Conservation (phyloP, 805 yeast genomes). For the Suhomyces faveliae region DNA sequence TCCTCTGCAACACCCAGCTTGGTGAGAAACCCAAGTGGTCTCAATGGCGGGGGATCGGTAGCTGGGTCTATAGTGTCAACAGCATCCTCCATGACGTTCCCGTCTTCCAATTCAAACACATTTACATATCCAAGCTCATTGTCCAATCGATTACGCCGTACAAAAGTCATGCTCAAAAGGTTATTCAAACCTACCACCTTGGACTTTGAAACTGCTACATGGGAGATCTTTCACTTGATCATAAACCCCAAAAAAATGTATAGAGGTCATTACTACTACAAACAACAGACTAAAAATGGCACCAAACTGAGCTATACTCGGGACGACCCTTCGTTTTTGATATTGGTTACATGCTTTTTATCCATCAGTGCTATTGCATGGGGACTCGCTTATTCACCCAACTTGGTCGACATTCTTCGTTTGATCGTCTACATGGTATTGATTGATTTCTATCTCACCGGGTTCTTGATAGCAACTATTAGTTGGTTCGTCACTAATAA, state of each 20-base stretch:
- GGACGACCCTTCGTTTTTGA: constrained; percentile 88
- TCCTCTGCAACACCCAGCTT: constrained; percentile 4
- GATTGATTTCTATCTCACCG: constrained; percentile 74
- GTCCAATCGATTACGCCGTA: not conserved
- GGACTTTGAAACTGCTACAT: constrained; percentile 88
- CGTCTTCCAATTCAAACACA: not conserved
- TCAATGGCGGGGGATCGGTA: not conserved
- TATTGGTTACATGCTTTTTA: constrained; percentile 65
- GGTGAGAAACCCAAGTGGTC: not conserved
- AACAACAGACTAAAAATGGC: constrained; percentile 49
- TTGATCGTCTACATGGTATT: constrained; percentile 80
- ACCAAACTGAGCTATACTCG: constrained; percentile 74
- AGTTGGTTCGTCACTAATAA: constrained; percentile 73
- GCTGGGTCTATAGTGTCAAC: constrained; percentile 1
- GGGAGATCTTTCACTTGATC: constrained; percentile 81
- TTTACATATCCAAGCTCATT: not conserved
- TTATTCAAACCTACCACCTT: constrained; percentile 70
- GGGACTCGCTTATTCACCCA: constrained; percentile 81
- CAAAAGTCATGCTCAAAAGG: constrained; percentile 27
- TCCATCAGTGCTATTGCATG: constrained; percentile 79
- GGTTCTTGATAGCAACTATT: constrained; percentile 64
- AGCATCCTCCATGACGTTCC: not conserved
- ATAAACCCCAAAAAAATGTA: constrained; percentile 79
- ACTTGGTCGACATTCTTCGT: constrained; percentile 56
- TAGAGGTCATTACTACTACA: constrained; percentile 70